Base-by-base conservation (phyloP, 768 basidiomycete species). In the Rubroboletus pulcherrimus region DNA sequence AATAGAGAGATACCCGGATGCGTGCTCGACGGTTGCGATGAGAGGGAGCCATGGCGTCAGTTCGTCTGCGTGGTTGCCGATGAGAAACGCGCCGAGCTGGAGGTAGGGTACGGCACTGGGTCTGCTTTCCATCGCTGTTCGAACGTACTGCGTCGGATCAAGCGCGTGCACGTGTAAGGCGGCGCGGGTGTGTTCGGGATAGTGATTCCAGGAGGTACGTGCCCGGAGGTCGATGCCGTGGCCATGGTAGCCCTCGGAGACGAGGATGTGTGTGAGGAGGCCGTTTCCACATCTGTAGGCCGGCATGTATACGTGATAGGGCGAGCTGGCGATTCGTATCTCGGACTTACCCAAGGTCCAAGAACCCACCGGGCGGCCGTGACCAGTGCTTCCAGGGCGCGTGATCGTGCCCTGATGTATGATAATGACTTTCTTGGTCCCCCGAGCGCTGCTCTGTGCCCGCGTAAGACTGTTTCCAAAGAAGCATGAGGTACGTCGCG, bases 11-110 rank as follows among this genome's bases (percentile, higher is more conserved):
- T 89, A 90, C 5, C 89, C 90, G 0, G 84, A 81, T 0, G 85
- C 81, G 4, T 67, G 63, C 34, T 78, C 73, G 14, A 86, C 60
- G 1, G 87, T 84, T 0, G 93, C 81, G 6, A 97, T 74, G 1
- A 97, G 79, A 0, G 96, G 92, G 0, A 93, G 70, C 95, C 95
- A 98, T 0, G 96, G 96, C 24, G 95, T 95, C 17, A 98, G 77
- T 63, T 98, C 96, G 73, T 98, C 96, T 0, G 95, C 89, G 70
- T 98, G 96, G 73, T 98, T 98, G 9, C 91, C 93, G 48, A 98
- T 89, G 54, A 98, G 72, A 73, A 97, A 98, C 3, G 77, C 72
- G 1, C 78, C 83, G 0, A 75, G 73, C 8, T 64, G 65, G 49
- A 83, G 67, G 47, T 69, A 68, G 29, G 74, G 65, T 35, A 65